phyloP scores from a whole-genome alignment of 176 grass and related monocot genomes.

The Neostapfia colusana region DNA sequence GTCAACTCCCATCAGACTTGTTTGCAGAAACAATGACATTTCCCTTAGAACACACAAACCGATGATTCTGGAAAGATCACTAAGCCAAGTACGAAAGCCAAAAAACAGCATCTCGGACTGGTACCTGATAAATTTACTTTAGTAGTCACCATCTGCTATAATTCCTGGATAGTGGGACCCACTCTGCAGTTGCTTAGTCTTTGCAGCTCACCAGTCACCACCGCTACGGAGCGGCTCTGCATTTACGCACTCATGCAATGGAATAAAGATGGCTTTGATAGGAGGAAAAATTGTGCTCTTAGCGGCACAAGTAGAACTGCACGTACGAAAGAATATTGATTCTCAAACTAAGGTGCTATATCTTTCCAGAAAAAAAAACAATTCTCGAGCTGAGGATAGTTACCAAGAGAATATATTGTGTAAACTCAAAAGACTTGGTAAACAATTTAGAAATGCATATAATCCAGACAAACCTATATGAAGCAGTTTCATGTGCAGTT shows the following conservation, averaged over 20 bases:
- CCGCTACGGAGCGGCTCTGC: slow-evolving; percentile 15
- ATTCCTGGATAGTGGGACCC: slow-evolving; percentile 27
- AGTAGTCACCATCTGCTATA: slow-evolving; percentile 43
- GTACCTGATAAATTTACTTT: slow-evolving; percentile 24
- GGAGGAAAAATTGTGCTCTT: slow-evolving; percentile 19
- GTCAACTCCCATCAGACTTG: slow-evolving; percentile 7
- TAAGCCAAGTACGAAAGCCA: slow-evolving; percentile 21
- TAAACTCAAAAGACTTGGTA: no score
- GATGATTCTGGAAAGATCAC: slow-evolving; percentile 31
- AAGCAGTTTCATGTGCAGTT: background rate
- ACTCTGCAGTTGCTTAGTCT: slow-evolving; percentile 21
- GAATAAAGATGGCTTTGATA: slow-evolving; percentile 44
- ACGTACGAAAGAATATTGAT: slow-evolving; percentile 21
- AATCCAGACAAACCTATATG: background rate
- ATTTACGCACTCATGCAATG: slow-evolving; percentile 28
- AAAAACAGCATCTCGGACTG: slow-evolving; percentile 16
- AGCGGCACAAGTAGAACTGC: slow-evolving; percentile 12
- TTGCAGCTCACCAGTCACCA: slow-evolving; percentile 34
- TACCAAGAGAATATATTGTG: no score
- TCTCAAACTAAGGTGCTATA: slow-evolving; percentile 10
- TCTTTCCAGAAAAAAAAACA: background rate
- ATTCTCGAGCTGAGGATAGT: background rate
- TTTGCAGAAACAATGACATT: slow-evolving; percentile 18
- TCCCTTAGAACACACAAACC: slow-evolving; percentile 26
- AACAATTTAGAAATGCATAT: background rate